Evolutionary conservation across 2,329 filamentous ascomycete species (phyloP).

Genomic region (Neonectria magnoliae): DNA sequence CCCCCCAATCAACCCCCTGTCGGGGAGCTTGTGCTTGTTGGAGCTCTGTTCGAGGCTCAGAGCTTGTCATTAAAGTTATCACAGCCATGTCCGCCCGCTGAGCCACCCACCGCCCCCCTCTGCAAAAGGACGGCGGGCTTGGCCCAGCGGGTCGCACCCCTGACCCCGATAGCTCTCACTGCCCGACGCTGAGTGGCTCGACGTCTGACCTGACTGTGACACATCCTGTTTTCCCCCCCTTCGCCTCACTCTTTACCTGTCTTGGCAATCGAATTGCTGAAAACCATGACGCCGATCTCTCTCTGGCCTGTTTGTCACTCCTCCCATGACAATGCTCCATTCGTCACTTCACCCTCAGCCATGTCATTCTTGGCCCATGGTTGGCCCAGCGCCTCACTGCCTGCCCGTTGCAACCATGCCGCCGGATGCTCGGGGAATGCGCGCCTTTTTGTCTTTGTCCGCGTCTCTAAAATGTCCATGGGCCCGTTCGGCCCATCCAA

Average conservation of each 20-base stretch:
- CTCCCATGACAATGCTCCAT: conserved; percentile 22
- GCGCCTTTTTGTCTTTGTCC: neutral
- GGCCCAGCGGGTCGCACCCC: no score
- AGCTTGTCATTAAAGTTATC: neutral
- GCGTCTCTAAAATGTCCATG: neutral
- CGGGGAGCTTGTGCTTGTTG: conserved; percentile 12
- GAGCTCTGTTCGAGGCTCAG: neutral
- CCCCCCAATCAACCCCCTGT: no score
- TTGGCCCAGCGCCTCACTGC: conserved; percentile 16
- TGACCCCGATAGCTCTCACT: conserved; percentile 1
- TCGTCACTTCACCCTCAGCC: conserved; percentile 4
- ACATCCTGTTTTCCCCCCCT: neutral
- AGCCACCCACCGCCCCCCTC: conserved; percentile 15
- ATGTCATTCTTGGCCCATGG: conserved; percentile 31
- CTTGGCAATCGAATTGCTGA: conserved; percentile 10
- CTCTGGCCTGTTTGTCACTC: conserved; percentile 2
- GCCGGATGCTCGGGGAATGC: conserved; percentile 12
- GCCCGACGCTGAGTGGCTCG: neutral
- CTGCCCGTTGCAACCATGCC: conserved; percentile 4
- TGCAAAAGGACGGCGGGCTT: neutral
- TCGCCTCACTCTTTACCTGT: conserved; percentile 16
- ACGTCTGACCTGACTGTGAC: neutral
- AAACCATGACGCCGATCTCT: conserved; percentile 16
- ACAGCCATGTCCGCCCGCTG: conserved; percentile 2
- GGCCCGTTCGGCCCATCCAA: neutral